Conservation (phyloP, 768 basidiomycete genomes). For the Tubosaeta brunneosetosa region DNA sequence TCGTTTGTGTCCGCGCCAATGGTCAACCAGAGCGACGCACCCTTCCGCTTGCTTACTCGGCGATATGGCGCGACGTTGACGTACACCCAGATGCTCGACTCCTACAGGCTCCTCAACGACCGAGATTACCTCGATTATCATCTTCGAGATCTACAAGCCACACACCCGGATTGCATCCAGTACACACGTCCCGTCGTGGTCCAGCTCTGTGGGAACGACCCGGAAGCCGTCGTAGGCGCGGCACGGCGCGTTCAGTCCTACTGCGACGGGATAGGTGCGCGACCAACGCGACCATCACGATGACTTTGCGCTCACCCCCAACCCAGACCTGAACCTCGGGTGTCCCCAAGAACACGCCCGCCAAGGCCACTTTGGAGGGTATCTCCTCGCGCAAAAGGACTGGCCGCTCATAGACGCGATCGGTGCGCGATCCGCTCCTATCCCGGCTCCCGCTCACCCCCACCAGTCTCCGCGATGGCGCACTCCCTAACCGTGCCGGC, state of each 20-base stretch:
- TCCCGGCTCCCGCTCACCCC: background rate
- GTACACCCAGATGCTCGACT: constrained; percentile 76
- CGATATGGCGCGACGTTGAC: constrained; percentile 61
- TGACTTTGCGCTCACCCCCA: background rate
- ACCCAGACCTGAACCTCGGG: constrained; percentile 71
- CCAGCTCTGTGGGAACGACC: constrained; percentile 70
- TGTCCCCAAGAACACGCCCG: constrained; percentile 71
- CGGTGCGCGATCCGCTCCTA: constrained; percentile 35
- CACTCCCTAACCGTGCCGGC: constrained; percentile 59
- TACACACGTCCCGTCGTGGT: constrained; percentile 53
- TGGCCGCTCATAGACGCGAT: constrained; percentile 66
- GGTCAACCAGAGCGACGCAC: constrained; percentile 77
- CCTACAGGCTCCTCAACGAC: constrained; percentile 59
- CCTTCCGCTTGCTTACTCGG: constrained; percentile 61
- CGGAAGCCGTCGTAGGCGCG: constrained; percentile 55
- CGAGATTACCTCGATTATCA: constrained; percentile 61
- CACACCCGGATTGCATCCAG: constrained; percentile 11
- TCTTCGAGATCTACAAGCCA: constrained; percentile 47
- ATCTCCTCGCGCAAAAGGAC: constrained; percentile 67
- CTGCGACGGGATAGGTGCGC: constrained; percentile 71
- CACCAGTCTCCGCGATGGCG: constrained; percentile 59
- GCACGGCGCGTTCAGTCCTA: constrained; percentile 52
- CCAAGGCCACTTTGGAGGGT: constrained; percentile 68
- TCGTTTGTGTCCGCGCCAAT: constrained; percentile 62
- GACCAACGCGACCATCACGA: no score